Percentiles rank a stretch among this genome's conserved stretches.
Conservation (phyloP, 1,284 basidiomycete species). For the Tetrapyrgos nigripes region DNA sequence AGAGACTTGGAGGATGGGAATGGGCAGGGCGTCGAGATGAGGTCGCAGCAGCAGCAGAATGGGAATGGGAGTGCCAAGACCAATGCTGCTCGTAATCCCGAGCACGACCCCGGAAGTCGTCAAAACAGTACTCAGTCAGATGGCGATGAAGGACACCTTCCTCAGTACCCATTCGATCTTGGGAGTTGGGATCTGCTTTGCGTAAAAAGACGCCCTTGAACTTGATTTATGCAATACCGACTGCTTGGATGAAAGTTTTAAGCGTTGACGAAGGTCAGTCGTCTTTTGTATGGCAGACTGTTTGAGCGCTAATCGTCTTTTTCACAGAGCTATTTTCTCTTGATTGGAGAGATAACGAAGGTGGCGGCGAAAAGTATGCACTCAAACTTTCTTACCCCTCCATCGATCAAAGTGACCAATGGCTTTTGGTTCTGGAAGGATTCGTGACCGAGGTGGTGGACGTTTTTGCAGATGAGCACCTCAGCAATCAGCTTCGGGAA, state of each 20-base stretch:
- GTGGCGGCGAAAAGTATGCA: constrained; percentile 20
- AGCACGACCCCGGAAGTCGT: background rate
- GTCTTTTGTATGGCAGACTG: background rate
- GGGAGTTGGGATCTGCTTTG: constrained; percentile 44
- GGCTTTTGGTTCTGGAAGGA: constrained; percentile 34
- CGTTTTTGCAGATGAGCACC: constrained; percentile 14
- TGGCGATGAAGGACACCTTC: constrained; percentile 10
- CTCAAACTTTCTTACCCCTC: constrained; percentile 34
- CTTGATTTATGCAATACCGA: constrained; percentile 38
- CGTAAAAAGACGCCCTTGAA: constrained; percentile 31
- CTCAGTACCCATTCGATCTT: constrained; percentile 40
- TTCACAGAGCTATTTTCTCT: constrained; percentile 33
- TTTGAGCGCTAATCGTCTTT: background rate
- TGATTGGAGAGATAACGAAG: constrained; percentile 34
- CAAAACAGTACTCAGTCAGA: constrained; percentile 7
- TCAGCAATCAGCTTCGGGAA: background rate
- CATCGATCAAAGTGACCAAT: constrained; percentile 41
- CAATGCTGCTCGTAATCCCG: too few species aligned
- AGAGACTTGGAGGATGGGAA: too few species aligned
- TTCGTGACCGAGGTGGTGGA: constrained; percentile 33
- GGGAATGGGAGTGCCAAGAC: too few species aligned
- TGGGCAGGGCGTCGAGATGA: too few species aligned
- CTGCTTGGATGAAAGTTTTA: constrained; percentile 27
- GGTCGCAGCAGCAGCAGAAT: too few species aligned
- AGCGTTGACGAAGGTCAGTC: constrained; percentile 35